Percentiles rank a stretch among this genome's conserved stretches.
These are phyloP conservation scores for Clitoria ternatea DNA, from an alignment of 306 rosid genomes.

Conservation along the genomic window DNA sequence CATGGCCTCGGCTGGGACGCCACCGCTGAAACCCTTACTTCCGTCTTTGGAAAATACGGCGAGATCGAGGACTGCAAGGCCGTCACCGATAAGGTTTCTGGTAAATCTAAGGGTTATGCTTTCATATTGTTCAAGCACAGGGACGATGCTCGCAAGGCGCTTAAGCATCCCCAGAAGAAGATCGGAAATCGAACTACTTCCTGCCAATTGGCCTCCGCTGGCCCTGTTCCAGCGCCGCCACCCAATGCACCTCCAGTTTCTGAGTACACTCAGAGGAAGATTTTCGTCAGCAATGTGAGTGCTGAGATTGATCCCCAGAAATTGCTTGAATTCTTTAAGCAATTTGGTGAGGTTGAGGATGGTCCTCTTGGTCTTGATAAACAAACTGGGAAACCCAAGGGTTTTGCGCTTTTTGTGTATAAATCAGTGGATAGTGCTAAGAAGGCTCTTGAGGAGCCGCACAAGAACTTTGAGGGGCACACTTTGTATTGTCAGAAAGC, in stretches of 20 bases:
- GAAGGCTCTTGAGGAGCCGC: conserved; percentile 65
- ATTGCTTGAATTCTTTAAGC: conserved; percentile 47
- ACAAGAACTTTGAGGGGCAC: conserved; percentile 52
- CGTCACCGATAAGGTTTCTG: conserved; percentile 55
- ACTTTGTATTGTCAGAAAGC: conserved; percentile 63
- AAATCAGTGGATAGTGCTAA: conserved; percentile 44
- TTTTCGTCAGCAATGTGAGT: conserved; percentile 59
- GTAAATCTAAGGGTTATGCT: conserved; percentile 66
- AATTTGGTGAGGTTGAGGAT: conserved; percentile 63
- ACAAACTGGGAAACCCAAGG: conserved; percentile 56
- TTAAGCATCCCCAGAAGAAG: conserved; percentile 57
- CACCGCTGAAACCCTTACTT: conserved; percentile 51
- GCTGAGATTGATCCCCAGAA: conserved; percentile 47
- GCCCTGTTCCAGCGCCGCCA: conserved; percentile 55
- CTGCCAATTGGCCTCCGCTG: conserved; percentile 57
- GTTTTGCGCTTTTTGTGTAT: conserved; percentile 54
- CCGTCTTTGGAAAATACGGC: conserved; percentile 51
- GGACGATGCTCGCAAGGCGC: conserved; percentile 46
- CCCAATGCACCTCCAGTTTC: conserved; percentile 26
- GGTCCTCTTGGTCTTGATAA: conserved; percentile 66
- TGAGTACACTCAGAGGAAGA: conserved; percentile 56
- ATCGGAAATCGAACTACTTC: conserved; percentile 50
- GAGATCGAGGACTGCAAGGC: conserved; percentile 70
- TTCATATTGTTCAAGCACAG: conserved; percentile 67
- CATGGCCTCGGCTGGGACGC: conserved; percentile 80